A percentile compares a stretch with the other conserved stretches of the same genome.
phyloP scores from a whole-genome alignment of 176 grass and related monocot species.

The Canna indica region DNA sequence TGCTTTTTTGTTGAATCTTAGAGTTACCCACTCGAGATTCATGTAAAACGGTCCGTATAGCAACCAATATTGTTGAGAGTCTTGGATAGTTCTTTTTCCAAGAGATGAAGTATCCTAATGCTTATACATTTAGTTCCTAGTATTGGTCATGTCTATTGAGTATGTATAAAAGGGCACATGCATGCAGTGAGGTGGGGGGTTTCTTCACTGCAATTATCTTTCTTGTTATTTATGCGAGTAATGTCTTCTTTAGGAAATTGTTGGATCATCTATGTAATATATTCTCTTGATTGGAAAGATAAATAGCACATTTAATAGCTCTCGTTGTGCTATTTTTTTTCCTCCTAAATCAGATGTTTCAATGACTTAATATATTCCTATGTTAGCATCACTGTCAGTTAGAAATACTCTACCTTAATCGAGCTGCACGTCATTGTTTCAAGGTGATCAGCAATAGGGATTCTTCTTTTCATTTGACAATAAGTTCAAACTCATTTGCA shows the following conservation, averaged over 20 bases:
- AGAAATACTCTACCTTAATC: no score
- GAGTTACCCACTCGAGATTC: neutral
- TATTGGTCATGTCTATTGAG: neutral
- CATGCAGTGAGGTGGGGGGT: neutral
- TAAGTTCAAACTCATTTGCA: no score
- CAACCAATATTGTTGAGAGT: neutral
- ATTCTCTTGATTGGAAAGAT: neutral
- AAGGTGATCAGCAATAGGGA: no score
- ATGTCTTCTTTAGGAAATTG: neutral
- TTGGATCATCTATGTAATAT: neutral
- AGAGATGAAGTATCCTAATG: neutral
- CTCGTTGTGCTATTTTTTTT: neutral
- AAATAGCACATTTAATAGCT: neutral
- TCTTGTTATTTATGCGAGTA: neutral
- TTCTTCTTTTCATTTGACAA: no score
- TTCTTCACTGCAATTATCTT: conserved; percentile 1
- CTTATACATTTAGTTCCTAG: neutral
- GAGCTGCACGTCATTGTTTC: no score
- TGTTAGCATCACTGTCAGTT: no score
- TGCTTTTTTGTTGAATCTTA: neutral
- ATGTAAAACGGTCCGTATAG: neutral
- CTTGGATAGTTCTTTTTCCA: neutral
- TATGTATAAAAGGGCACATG: neutral
- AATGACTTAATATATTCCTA: neutral
- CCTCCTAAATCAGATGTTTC: neutral